Evolutionary conservation across 192 early-diverging fungal species (phyloP).

Genomic region (Glomus cerebriforme): DNA sequence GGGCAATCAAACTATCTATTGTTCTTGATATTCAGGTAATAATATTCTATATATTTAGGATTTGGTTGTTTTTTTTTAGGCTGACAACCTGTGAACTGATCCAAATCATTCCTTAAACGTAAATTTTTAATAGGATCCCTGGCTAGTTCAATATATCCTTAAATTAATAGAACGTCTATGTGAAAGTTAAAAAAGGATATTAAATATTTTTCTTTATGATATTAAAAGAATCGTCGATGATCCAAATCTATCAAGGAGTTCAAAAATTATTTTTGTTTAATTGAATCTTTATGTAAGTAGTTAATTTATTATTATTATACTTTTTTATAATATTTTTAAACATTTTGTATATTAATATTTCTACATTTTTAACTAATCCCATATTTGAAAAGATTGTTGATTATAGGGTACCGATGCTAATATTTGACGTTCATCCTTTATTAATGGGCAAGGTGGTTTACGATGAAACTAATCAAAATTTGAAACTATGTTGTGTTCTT

Average conservation of each 20-base stretch:
- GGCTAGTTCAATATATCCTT: slow-evolving; percentile 41
- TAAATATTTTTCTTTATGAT: slow-evolving; percentile 37
- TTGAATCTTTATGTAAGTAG: slow-evolving; percentile 41
- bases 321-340: background rate
- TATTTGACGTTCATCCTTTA: slow-evolving; percentile 42
- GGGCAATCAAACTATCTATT: slow-evolving; percentile 23
- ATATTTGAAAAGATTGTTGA: slow-evolving; percentile 36
- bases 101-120: too few relatives aligned
- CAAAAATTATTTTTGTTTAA: slow-evolving; percentile 26
- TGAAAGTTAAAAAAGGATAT: slow-evolving; percentile 23
- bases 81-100: background rate
- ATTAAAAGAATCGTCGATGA: slow-evolving; percentile 28
- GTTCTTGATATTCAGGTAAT: slow-evolving; percentile 29
- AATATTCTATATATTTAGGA: background rate
- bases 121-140: slow-evolving; percentile 37
- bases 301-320: background rate
- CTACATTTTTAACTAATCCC: slow-evolving; percentile 26
- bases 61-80: background rate
- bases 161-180: slow-evolving; percentile 36
- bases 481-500: background rate
- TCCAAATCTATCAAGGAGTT: slow-evolving; percentile 28
- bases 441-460: slow-evolving; percentile 36
- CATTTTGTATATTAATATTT: too few relatives aligned
- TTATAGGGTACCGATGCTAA: slow-evolving; percentile 18
- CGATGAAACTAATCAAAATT: background rate